Evolutionary conservation across 352 stramenopile genomes (phyloP), one percentile per base, ranked within the genome.

Genomic region (Phytophthora cactorum): DNA sequence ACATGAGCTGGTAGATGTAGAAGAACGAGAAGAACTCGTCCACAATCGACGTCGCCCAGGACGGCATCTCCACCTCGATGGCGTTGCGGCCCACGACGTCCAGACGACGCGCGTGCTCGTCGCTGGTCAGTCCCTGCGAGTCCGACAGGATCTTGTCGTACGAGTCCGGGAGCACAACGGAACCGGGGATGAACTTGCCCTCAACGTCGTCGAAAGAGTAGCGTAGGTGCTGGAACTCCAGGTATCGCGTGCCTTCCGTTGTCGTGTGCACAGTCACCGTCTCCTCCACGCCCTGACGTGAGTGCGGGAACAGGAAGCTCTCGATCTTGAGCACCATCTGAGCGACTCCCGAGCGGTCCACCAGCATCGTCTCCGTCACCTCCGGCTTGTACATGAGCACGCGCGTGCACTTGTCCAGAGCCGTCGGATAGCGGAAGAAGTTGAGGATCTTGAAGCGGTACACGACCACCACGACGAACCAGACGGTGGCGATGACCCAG

Each of bases 1-100:
- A 77, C 87, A 96, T 82, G 84, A 97, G 67, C 90, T 92, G 81
- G 63, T 92, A 92, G 54, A 92, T 80, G 71, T 92, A 91, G 63
- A 91, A 91, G 51, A 92, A 77, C 1, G 77, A 68, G 52, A 91
- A 90, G 53, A 91, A 79, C 59, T 92, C 84, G 58, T 91, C 64
- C 4, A 86, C 75, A 39, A 91, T 34, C 36, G 79, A 89, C 38
- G 75, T 72, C 44, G 45, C 51, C 53, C 80, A 67, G 28, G 79
- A 82, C 25, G 84, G 81, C 82, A 92, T 89, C 51, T 82, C 68
- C 15, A 92, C 80, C 29, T 84, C 68, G 31, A 92, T 86, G 38
- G 79, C 79, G 52, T 92, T 92, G 39, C 66, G 63, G 22, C 84
- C 84, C 14, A 91, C 79, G 17, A 86, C 70, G 12, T 88, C 69